A percentile compares a stretch with the other conserved stretches of the same genome.
Evolutionary conservation across 768 basidiomycete species (phyloP).

Genomic region (Russula sp.): DNA sequence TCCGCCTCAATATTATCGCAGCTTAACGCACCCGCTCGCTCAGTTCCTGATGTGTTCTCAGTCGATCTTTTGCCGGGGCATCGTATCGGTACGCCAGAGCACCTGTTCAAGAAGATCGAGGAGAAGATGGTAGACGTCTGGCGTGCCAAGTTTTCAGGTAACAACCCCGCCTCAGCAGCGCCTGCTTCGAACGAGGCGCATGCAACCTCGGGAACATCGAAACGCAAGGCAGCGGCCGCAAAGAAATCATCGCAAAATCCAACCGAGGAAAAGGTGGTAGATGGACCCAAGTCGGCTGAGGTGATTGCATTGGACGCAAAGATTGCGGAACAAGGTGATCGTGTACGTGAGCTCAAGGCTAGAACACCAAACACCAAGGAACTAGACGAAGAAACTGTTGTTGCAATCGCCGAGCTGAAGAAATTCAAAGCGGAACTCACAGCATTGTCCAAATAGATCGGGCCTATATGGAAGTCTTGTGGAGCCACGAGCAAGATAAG

Average conservation of each 20-base stretch:
- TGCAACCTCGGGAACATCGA: slow-evolving; percentile 44
- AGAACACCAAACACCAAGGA: slow-evolving; percentile 51
- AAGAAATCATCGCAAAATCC: slow-evolving; percentile 41
- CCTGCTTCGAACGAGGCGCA: slow-evolving; percentile 34
- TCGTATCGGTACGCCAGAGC: slow-evolving; percentile 73
- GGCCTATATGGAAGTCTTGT: neutral
- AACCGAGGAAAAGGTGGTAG: slow-evolving; percentile 30
- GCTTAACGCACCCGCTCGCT: slow-evolving; percentile 81
- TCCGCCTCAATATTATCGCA: slow-evolving; percentile 75
- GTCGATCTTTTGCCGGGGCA: slow-evolving; percentile 87
- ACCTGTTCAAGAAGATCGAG: slow-evolving; percentile 92
- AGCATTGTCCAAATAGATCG: slow-evolving; percentile 22
- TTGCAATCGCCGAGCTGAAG: slow-evolving; percentile 58
- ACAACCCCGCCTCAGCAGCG: slow-evolving; percentile 33
- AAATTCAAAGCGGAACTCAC: slow-evolving; percentile 54
- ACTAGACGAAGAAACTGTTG: slow-evolving; percentile 53
- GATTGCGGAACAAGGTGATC: slow-evolving; percentile 67
- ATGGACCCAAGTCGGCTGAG: slow-evolving; percentile 64
- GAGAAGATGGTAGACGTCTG: slow-evolving; percentile 82
- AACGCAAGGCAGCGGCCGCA: slow-evolving; percentile 43
- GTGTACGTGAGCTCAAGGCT: slow-evolving; percentile 65
- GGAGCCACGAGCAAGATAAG: neutral
- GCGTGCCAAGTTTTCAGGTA: slow-evolving; percentile 74
- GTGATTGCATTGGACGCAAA: slow-evolving; percentile 64
- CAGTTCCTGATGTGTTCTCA: slow-evolving; percentile 62